Percentiles rank a stretch among this genome's conserved stretches.
Evolutionary conservation across 2,329 filamentous ascomycete species (phyloP).

Genomic region (Orbilia javanica): DNA sequence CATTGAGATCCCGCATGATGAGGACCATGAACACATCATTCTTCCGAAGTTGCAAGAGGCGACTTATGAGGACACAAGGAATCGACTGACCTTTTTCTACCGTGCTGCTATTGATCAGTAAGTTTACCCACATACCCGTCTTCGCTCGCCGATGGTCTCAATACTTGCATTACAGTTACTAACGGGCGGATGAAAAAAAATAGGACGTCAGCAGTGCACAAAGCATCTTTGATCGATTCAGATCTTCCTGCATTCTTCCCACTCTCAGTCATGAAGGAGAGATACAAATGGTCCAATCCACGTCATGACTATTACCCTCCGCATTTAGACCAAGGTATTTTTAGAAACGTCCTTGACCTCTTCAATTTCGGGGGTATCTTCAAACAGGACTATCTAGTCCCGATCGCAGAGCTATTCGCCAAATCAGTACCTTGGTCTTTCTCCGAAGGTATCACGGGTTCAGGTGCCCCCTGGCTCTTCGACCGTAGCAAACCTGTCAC

Average conservation of each 20-base stretch:
- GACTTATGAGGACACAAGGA: not conserved
- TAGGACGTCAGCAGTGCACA: not conserved
- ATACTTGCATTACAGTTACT: not conserved
- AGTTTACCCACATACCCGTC: not conserved
- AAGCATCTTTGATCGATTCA: not conserved
- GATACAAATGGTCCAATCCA: conserved; percentile 11
- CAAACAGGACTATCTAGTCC: not conserved
- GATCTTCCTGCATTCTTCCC: not conserved
- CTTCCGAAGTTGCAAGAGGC: not conserved
- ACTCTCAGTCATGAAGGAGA: not conserved
- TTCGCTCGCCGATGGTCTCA: not conserved
- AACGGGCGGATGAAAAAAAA: not conserved
- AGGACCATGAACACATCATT: not conserved
- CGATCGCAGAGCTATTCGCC: not conserved
- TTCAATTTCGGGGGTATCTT: not conserved
- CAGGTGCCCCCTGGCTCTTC: not conserved
- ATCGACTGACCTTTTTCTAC: not conserved
- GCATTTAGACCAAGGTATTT: not conserved
- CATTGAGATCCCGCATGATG: not conserved
- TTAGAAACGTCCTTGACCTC: not conserved
- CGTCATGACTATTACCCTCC: not conserved
- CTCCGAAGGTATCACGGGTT: not conserved
- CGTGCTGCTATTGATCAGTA: conserved; percentile 3
- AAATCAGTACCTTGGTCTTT: not conserved
- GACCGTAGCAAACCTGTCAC: not conserved